phyloP scores from a whole-genome alignment of 2,329 filamentous ascomycete genomes.

The Ophiostoma sp. region DNA sequence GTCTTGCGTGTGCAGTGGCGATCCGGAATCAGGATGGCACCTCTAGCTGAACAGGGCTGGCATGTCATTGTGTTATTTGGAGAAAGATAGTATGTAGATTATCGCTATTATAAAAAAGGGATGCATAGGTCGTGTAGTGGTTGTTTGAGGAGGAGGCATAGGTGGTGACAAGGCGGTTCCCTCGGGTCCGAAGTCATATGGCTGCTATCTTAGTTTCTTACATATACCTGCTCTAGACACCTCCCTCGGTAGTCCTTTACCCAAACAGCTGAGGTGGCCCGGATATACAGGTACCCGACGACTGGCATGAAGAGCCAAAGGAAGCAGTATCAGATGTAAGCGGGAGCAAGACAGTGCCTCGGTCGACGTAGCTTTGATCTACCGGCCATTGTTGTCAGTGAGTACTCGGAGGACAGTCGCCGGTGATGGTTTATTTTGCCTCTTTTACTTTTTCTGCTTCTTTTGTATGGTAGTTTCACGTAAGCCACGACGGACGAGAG shows the following conservation, averaged over 20 bases:
- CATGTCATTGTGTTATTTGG: not conserved
- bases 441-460: too few relatives aligned
- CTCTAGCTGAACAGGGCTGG: conserved; percentile 6
- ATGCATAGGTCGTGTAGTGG: too few relatives aligned
- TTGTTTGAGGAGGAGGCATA: too few relatives aligned
- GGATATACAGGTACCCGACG: not conserved
- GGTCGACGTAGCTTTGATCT: not conserved
- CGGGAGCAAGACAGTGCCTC: not conserved
- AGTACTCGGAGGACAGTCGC: not conserved
- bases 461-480: too few relatives aligned
- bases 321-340: not conserved
- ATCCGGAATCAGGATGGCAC: not conserved
- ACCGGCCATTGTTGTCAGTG: not conserved
- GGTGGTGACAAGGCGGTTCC: too few relatives aligned
- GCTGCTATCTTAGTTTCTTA: too few relatives aligned
- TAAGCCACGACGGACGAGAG: too few relatives aligned
- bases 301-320: not conserved
- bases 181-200: too few relatives aligned
- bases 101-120: not conserved
- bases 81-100: not conserved
- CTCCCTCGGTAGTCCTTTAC: not conserved
- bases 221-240: too few relatives aligned
- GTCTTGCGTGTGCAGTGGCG: not conserved
- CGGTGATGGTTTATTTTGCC: not conserved
- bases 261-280: not conserved